Evolutionary conservation across 208 protist genomes (phyloP).

Genomic region (Entamoeba dispar): DNA sequence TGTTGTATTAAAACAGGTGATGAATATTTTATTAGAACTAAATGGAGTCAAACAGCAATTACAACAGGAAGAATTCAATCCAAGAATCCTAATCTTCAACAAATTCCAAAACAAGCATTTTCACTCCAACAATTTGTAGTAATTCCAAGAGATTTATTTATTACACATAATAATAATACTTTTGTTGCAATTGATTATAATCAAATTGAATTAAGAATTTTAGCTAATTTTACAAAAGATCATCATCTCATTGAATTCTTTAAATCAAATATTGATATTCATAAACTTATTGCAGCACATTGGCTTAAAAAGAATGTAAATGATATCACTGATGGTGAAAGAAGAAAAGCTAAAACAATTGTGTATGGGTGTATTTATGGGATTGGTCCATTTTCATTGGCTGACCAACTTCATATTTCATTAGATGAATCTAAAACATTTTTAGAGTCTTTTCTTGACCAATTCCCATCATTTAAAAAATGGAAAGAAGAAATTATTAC

Average conservation of each 20-base stretch:
- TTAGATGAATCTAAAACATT: background rate
- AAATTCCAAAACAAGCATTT: background rate
- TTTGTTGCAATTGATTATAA: background rate
- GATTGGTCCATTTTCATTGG: background rate
- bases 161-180: background rate
- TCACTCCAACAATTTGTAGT: background rate
- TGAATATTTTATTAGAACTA: background rate
- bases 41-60: background rate
- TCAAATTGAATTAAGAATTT: conserved; percentile 3
- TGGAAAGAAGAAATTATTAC: background rate
- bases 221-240: background rate
- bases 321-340: background rate
- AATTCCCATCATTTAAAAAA: background rate
- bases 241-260: background rate
- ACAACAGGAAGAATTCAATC: background rate
- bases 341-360: background rate
- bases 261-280: background rate
- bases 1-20: background rate
- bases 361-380: background rate
- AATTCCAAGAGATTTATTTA: background rate
- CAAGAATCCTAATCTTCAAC: background rate
- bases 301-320: background rate
- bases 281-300: background rate
- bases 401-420: background rate
- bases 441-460: background rate